Conservation (phyloP, 2,329 filamentous ascomycete species). For the Aspergillus ochraceoroseus region DNA sequence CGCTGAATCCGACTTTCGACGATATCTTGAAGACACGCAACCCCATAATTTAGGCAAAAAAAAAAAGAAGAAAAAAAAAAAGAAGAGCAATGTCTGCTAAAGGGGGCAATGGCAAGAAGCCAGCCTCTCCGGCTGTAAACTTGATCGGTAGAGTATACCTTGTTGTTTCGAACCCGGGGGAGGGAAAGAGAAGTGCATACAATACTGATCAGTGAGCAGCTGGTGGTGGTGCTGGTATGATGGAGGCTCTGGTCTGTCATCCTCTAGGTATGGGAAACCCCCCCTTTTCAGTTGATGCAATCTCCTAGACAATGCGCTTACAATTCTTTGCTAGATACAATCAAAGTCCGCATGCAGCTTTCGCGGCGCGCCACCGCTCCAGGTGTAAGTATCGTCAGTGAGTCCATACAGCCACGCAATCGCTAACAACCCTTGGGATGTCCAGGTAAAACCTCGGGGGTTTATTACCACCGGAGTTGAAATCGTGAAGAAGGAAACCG, state of each 20-base stretch:
- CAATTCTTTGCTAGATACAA: conserved; percentile 63
- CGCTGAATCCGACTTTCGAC: too few species aligned
- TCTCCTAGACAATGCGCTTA: conserved; percentile 19
- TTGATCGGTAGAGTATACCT: conserved; percentile 65
- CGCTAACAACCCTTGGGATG: conserved; percentile 12
- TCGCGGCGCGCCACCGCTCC: conserved; percentile 77
- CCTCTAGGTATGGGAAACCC: conserved; percentile 63
- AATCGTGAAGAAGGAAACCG: conserved; percentile 85
- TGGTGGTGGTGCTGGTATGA: conserved; percentile 96
- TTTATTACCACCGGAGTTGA: conserved; percentile 81
- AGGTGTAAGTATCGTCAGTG: conserved; percentile 64
- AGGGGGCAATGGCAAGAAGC: conserved; percentile 63
- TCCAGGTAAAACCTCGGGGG: conserved; percentile 66
- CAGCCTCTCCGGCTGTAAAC: conserved; percentile 81
- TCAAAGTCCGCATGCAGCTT: conserved; percentile 99
- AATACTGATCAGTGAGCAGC: conserved; percentile 51
- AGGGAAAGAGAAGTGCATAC: conserved; percentile 9
- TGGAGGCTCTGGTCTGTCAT: conserved; percentile 95
- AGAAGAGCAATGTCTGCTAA: conserved; percentile 55
- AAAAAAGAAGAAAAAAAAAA: conserved; percentile 2
- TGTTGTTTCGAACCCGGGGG: conserved; percentile 4
- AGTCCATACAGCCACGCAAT: too few species aligned
- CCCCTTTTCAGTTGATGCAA: background rate
- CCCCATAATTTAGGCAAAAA: too few species aligned
- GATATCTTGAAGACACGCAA: too few species aligned